phyloP scores from a whole-genome alignment of 768 basidiomycete genomes.

The Mycena alexandri region DNA sequence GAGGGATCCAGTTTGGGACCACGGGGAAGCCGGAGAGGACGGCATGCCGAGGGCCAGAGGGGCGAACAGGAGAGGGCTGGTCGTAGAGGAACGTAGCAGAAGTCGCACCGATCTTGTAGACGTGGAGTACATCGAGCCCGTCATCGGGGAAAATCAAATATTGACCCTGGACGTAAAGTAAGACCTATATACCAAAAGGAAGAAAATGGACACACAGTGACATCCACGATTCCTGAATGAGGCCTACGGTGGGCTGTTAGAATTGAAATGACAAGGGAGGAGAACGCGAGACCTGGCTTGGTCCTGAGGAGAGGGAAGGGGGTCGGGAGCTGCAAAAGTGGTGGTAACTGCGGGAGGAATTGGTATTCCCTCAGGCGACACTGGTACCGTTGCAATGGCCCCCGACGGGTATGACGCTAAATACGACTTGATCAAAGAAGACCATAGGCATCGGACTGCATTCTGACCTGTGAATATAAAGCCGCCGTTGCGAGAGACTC shows the following conservation, averaged over 20 bases:
- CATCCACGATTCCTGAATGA: conserved; percentile 31
- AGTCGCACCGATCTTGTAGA: conserved; percentile 28
- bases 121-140: conserved; percentile 29
- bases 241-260: conserved; percentile 4
- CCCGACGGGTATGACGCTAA: conserved; percentile 22
- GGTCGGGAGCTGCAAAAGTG: conserved; percentile 23
- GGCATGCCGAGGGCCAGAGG: conserved; percentile 29
- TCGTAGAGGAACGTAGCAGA: conserved; percentile 31
- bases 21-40: conserved; percentile 26
- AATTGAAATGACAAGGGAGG: not conserved
- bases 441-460: not conserved
- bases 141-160: conserved; percentile 30
- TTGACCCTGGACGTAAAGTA: conserved; percentile 9
- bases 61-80: conserved; percentile 23
- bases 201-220: conserved; percentile 15
- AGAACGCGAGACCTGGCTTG: conserved; percentile 8
- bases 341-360: conserved; percentile 24
- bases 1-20: conserved; percentile 18
- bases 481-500: conserved; percentile 25
- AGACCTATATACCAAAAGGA: not conserved
- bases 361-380: conserved; percentile 15
- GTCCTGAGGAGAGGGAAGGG: conserved; percentile 31
- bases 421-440: not conserved
- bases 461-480: conserved; percentile 29
- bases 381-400: conserved; percentile 27